These are phyloP conservation scores for Whalleya microplaca DNA, from an alignment of 2,329 filamentous ascomycete genomes.

Conservation along the genomic window DNA sequence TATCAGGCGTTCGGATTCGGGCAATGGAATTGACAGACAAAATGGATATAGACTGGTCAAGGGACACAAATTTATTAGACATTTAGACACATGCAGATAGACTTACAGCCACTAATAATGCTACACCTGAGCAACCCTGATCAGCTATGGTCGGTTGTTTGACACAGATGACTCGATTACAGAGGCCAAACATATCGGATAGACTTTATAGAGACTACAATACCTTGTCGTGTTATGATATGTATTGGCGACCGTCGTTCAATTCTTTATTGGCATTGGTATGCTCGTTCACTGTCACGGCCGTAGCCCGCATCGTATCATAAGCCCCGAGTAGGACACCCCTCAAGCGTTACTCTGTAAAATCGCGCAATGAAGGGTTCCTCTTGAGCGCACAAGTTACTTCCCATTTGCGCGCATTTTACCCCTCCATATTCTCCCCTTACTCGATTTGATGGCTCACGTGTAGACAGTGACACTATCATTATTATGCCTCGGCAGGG, in stretches of 20 bases:
- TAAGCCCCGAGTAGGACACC: no score
- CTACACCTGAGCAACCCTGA: neutral
- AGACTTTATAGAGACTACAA: neutral
- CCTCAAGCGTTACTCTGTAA: no score
- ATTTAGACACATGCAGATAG: neutral
- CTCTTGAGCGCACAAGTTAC: no score
- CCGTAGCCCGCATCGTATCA: no score
- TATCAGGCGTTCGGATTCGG: constrained; percentile 5
- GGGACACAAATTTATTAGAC: neutral
- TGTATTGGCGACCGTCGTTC: neutral
- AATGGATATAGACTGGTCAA: constrained; percentile 21
- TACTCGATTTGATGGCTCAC: no score
- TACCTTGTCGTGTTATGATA: neutral
- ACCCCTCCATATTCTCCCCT: no score
- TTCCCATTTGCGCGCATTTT: no score
- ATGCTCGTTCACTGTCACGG: no score
- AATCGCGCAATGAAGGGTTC: no score
- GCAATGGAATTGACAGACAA: constrained; percentile 2
- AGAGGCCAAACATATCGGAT: neutral
- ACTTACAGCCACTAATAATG: neutral
- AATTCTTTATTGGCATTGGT: neutral
- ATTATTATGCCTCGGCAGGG: no score
- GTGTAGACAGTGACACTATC: no score
- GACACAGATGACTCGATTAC: neutral
- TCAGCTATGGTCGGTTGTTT: neutral